Evolutionary conservation across 1,284 basidiomycete genomes (phyloP), one percentile per base, ranked within the genome.

Genomic region (Tilletia caries): DNA sequence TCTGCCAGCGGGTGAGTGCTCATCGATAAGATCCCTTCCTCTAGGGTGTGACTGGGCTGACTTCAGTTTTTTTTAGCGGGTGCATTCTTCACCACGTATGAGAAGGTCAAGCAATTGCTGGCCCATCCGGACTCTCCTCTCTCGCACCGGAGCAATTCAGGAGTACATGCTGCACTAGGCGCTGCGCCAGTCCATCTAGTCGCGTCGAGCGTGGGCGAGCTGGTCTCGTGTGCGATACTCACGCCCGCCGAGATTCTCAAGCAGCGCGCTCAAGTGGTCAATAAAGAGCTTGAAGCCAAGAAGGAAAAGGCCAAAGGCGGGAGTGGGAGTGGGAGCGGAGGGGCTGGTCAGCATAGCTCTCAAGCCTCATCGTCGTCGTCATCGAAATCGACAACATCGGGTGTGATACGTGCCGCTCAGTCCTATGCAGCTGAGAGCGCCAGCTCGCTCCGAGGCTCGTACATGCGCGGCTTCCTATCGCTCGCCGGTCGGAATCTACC

Each of bases 181-280:
- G 50, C 70, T 12, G 78, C 76, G 4, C 43, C 75, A 0, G 68
- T 72, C 13, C 79, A 80, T 64, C 70, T 75, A 67, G 58, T 73
- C 18, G 70, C 77, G 0, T 74, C 73, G 58, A 72, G 73, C 12
- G 65, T 79, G 3, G 79, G 77, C 15, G 79, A 80, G 68, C 72
- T 80, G 8, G 75, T 77, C 1, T 75, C 77, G 0, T 80, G 79
- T 41, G 66, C 75, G 0, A 69, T 80, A 2, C 65, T 80, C 43
- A 76, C 79, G 1, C 79, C 79, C 13, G 79, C 79, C 27, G 79
- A 80, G 64, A 75, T 77, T 34, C 76, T 80, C 70, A 80, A 80
- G 62, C 79, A 80, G 67, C 60, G 76, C 33, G 74, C 73, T 1
- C 79, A 80, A 58, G 75, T 79, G 18, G 71, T 73, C 64, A 78